Evolutionary conservation across 2,329 filamentous ascomycete species (phyloP), one percentile per base, ranked within the genome.

Genomic region (Dactylellina parvicollis): DNA sequence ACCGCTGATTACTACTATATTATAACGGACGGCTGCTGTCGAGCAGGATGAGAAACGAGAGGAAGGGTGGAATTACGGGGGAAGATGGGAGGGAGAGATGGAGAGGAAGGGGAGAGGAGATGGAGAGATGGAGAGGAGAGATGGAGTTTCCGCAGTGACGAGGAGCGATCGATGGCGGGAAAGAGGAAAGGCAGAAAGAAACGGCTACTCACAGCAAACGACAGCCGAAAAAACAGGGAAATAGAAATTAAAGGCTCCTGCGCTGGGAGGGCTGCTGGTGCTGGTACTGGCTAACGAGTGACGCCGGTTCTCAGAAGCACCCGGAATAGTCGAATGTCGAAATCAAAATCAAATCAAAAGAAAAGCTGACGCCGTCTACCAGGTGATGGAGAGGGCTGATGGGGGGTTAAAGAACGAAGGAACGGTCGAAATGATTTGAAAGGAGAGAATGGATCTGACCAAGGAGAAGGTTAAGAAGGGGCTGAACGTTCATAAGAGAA

Each of bases 271-370:
- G n/a, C n/a, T n/a, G 50, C 24, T 24, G 34, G 42, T 14, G 28
- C 46, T 55, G 22, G 14, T n/a, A n/a, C 18, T 38, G 67, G 67
- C 67, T 47, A 72, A 72, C 67, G 67, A 72, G 67, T 72, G 67
- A 72, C 64, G 67, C 67, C 67, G 28, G 5, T 18, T 24, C 20
- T 36, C 12, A n/a, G 8, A 20, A 14, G 16, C 28, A 3, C n/a
- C 24, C 40, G 54, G 49, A 54, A 52, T 57, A 70, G n/a, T n/a
- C n/a, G n/a, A n/a, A n/a, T n/a, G n/a, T 8, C 9, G 36, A 64
- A 54, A 52, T 20, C 57, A 46, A 52, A 56, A 64, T 50, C 42
- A 44, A 52, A 60, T 47, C 30, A 55, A 46, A 50, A 66, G 42
- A 22, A 54, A 34, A 26, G 18, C 44, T 64, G 59, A 16, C 59